Percentiles rank a stretch among this genome's conserved stretches.
Evolutionary conservation across 108 stramenopile species (phyloP).

Genomic region (Thalassiosira profunda): DNA sequence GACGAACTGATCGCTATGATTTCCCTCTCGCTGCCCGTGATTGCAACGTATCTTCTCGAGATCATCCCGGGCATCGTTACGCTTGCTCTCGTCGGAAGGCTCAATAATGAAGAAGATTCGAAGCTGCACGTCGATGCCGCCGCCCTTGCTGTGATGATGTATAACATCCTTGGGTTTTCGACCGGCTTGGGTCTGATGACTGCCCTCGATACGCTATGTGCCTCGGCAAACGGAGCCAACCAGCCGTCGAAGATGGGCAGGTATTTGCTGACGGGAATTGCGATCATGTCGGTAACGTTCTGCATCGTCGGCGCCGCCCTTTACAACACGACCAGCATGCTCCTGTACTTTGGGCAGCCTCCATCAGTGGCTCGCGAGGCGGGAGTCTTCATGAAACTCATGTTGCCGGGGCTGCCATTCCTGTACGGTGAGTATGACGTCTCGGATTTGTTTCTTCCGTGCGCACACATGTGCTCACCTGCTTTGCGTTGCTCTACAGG

Average conservation of each 20-base stretch:
- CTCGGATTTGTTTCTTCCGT: no score
- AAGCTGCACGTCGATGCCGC: conserved; percentile 51
- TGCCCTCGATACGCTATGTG: conserved; percentile 51
- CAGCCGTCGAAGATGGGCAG: conserved; percentile 47
- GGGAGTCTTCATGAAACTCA: conserved; percentile 22
- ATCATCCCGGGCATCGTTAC: conserved; percentile 44
- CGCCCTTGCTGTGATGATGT: conserved; percentile 44
- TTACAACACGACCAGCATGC: conserved; percentile 12
- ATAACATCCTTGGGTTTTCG: conserved; percentile 41
- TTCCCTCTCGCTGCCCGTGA: conserved; percentile 30
- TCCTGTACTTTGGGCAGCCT: conserved; percentile 30
- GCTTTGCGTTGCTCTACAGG: no score
- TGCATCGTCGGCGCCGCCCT: conserved; percentile 7
- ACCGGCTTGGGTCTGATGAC: conserved; percentile 42
- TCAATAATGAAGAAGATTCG: not conserved
- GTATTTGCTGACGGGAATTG: conserved; percentile 33
- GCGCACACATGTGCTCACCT: no score
- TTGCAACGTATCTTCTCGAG: conserved; percentile 36
- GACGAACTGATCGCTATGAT: conserved; percentile 40
- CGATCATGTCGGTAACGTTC: conserved; percentile 21
- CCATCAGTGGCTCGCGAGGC: conserved; percentile 15
- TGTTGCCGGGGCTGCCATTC: conserved; percentile 48
- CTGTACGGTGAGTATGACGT: conserved; percentile 23
- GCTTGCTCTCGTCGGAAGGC: conserved; percentile 38
- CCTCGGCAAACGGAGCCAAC: conserved; percentile 48